Percentiles rank a stretch among this genome's conserved stretches.
These are phyloP conservation scores for Gynochthodes officinalis DNA, from an alignment of 257 asterid species.

Conservation along the genomic window DNA sequence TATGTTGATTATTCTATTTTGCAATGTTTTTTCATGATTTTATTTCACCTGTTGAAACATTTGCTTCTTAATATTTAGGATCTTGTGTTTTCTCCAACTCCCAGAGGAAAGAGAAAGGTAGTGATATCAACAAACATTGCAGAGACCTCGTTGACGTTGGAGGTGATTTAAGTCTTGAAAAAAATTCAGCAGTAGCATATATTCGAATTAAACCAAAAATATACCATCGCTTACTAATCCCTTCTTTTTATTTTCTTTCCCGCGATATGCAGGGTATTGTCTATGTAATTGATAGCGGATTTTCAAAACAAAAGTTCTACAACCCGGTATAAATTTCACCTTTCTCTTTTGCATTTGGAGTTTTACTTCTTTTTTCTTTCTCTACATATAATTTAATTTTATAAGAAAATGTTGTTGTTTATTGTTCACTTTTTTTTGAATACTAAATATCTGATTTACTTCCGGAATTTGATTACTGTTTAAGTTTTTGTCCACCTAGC, in stretches of 20 bases:
- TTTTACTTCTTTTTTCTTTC: neutral
- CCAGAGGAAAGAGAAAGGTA: conserved; percentile 95
- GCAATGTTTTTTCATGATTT: neutral
- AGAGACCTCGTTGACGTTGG: conserved; percentile 96
- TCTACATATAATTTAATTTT: neutral
- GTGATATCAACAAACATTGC: conserved; percentile 94
- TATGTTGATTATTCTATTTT: conserved; percentile 9
- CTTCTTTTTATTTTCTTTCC: conserved; percentile 7
- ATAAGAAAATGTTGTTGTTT: neutral
- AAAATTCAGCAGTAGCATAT: neutral
- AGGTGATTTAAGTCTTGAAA: conserved; percentile 36
- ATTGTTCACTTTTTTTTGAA: neutral
- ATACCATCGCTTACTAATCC: conserved; percentile 6
- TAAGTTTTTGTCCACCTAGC: neutral
- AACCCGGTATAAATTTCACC: conserved; percentile 58
- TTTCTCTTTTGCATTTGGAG: neutral
- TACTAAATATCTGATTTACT: neutral
- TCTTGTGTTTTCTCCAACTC: conserved; percentile 85
- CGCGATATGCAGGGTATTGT: conserved; percentile 67
- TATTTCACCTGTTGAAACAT: neutral
- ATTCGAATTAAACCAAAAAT: neutral
- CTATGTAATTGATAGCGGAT: conserved; percentile 89
- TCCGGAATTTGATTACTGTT: neutral
- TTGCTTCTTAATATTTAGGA: conserved; percentile 47
- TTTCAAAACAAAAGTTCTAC: conserved; percentile 88